Evolutionary conservation across 176 grass and related monocot species (phyloP).

Genomic region (Ensete ventricosum): DNA sequence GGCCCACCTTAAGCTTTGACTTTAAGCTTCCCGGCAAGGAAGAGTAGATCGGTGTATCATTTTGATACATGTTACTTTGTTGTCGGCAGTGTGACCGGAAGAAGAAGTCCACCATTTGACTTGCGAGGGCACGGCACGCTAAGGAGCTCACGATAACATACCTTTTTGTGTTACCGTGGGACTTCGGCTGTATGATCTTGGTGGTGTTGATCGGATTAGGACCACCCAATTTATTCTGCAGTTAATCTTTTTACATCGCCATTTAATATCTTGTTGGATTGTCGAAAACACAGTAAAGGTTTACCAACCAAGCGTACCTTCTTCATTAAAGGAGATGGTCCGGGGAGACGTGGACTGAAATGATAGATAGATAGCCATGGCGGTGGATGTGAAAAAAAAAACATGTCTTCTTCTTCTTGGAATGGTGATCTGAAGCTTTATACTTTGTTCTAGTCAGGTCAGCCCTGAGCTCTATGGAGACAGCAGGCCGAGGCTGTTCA

Average conservation of each 20-base stretch:
- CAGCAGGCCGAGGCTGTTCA: conserved; percentile 87
- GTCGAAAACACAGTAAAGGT: conserved; percentile 19
- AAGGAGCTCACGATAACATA: no score
- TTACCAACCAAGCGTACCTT: conserved; percentile 16
- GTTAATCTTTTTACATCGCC: background rate
- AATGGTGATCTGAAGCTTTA: conserved; percentile 45
- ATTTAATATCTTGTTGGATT: conserved; percentile 22
- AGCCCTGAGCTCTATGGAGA: conserved; percentile 98
- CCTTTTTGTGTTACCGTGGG: no score
- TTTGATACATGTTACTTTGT: no score
- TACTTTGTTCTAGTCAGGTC: conserved; percentile 97
- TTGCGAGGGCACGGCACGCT: no score
- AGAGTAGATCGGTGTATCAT: background rate
- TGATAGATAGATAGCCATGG: background rate
- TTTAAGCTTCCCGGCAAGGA: background rate
- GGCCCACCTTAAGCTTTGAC: background rate
- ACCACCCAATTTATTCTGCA: conserved; percentile 16
- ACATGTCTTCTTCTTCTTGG: background rate
- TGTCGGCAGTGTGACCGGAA: no score
- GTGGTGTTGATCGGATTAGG: background rate
- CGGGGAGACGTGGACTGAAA: background rate
- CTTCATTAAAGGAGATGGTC: conserved; percentile 5
- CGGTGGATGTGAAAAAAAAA: no score
- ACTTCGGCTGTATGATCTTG: background rate
- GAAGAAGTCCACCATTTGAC: no score